Percentiles rank a stretch among this genome's conserved stretches.
phyloP scores from a whole-genome alignment of 1,284 basidiomycete species.

The Rhodotorula sp. region DNA sequence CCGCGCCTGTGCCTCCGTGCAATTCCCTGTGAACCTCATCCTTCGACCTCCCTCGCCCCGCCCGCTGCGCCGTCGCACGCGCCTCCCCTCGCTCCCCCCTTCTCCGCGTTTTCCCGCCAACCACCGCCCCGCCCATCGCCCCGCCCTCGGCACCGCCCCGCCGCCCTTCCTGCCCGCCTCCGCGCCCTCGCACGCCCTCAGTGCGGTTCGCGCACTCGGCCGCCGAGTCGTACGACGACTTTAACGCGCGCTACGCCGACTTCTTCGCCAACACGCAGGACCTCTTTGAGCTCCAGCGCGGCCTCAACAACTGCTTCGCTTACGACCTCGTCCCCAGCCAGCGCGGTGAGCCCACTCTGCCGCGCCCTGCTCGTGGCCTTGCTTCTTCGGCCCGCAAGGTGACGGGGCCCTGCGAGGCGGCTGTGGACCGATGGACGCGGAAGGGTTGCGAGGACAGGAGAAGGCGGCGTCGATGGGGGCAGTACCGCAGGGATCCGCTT shows the following conservation, averaged over 20 bases:
- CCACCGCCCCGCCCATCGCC: background rate
- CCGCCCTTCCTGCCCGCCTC: background rate
- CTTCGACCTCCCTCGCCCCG: background rate
- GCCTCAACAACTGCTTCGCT: constrained; percentile 98
- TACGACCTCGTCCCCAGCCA: constrained; percentile 95
- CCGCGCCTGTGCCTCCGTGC: too few relatives aligned
- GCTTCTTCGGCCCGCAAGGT: background rate
- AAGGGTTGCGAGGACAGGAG: too few relatives aligned
- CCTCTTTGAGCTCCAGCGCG: constrained; percentile 95
- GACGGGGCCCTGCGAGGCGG: background rate
- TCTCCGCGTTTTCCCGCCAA: background rate
- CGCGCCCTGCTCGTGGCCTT: too few relatives aligned
- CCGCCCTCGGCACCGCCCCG: background rate
- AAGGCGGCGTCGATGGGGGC: too few relatives aligned
- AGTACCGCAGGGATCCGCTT: too few relatives aligned
- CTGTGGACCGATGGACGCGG: too few relatives aligned
- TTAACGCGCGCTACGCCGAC: constrained; percentile 87
- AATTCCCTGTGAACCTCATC: too few relatives aligned
- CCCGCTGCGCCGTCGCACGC: background rate
- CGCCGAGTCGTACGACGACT: constrained; percentile 83
- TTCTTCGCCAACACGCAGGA: constrained; percentile 93
- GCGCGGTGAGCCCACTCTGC: constrained; percentile 46
- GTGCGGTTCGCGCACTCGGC: constrained; percentile 42
- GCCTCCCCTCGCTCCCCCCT: background rate
- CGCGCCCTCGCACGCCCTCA: background rate